Evolutionary conservation across 768 basidiomycete genomes (phyloP).

Genomic region (Ramaria sp.): DNA sequence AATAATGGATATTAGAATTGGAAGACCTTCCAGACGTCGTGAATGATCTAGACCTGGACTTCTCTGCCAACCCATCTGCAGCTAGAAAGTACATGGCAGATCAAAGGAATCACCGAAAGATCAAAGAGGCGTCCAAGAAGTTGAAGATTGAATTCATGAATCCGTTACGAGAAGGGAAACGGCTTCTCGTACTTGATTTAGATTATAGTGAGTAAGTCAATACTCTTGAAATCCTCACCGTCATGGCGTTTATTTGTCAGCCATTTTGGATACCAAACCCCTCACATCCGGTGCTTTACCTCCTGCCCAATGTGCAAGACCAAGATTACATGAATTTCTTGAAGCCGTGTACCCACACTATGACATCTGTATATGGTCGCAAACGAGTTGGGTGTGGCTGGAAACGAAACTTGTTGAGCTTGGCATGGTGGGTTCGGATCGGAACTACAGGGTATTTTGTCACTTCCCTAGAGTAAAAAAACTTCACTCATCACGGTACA

Average conservation of each 20-base stretch:
- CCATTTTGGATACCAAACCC: constrained; percentile 78
- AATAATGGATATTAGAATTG: constrained; percentile 33
- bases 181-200: constrained; percentile 75
- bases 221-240: neutral
- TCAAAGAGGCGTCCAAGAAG: constrained; percentile 59
- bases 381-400: constrained; percentile 85
- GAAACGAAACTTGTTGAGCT: constrained; percentile 82
- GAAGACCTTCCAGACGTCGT: constrained; percentile 58
- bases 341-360: constrained; percentile 73
- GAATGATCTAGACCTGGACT: constrained; percentile 78
- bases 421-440: constrained; percentile 65
- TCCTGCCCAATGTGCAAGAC: constrained; percentile 72
- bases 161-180: constrained; percentile 66
- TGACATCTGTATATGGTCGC: constrained; percentile 87
- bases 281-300: constrained; percentile 74
- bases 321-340: constrained; percentile 75
- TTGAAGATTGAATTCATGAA: constrained; percentile 63
- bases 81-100: constrained; percentile 60
- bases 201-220: constrained; percentile 58
- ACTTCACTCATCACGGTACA: constrained; percentile 4
- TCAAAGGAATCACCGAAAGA: constrained; percentile 70
- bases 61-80: constrained; percentile 48
- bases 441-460: constrained; percentile 52
- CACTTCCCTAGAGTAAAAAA: neutral
- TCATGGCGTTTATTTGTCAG: constrained; percentile 26